Evolutionary conservation across 768 basidiomycete genomes (phyloP).

Genomic region (Asterophora lycoperdoides): DNA sequence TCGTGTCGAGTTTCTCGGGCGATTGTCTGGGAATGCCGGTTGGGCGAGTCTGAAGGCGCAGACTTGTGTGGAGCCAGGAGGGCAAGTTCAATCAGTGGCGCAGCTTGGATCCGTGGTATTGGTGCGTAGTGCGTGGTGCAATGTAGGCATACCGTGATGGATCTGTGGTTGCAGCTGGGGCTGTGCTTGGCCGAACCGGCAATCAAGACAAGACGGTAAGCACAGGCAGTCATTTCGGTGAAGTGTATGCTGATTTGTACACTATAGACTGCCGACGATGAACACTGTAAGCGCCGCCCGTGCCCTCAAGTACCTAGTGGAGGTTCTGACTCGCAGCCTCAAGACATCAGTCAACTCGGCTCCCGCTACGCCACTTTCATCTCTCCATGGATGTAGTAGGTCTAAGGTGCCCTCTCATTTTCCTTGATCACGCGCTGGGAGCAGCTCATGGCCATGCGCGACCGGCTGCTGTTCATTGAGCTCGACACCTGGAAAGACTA

Average conservation of each 20-base stretch:
- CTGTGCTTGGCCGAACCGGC: slow-evolving; percentile 57
- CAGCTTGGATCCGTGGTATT: slow-evolving; percentile 46
- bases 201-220: slow-evolving; percentile 39
- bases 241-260: slow-evolving; percentile 7
- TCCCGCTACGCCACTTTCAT: too few species aligned
- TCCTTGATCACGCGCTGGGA: slow-evolving; percentile 63
- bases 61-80: slow-evolving; percentile 50
- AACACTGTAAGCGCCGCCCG: slow-evolving; percentile 37
- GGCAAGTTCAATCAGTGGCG: slow-evolving; percentile 43
- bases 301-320: too few species aligned
- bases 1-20: slow-evolving; percentile 61
- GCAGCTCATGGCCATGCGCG: slow-evolving; percentile 55
- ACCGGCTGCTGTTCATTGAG: slow-evolving; percentile 53
- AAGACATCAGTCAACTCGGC: slow-evolving; percentile 45
- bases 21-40: slow-evolving; percentile 53
- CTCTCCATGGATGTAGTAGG: slow-evolving; percentile 46
- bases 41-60: slow-evolving; percentile 46
- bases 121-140: slow-evolving; percentile 26
- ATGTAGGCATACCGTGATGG: not conserved
- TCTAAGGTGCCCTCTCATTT: too few species aligned
- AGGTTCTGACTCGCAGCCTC: too few species aligned
- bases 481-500: slow-evolving; percentile 78
- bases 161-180: slow-evolving; percentile 41
- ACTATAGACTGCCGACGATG: slow-evolving; percentile 38
- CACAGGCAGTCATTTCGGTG: not conserved